Evolutionary conservation across 2,329 filamentous ascomycete genomes (phyloP), one percentile per base, ranked within the genome.

Genomic region (Aspergillus chevalieri): DNA sequence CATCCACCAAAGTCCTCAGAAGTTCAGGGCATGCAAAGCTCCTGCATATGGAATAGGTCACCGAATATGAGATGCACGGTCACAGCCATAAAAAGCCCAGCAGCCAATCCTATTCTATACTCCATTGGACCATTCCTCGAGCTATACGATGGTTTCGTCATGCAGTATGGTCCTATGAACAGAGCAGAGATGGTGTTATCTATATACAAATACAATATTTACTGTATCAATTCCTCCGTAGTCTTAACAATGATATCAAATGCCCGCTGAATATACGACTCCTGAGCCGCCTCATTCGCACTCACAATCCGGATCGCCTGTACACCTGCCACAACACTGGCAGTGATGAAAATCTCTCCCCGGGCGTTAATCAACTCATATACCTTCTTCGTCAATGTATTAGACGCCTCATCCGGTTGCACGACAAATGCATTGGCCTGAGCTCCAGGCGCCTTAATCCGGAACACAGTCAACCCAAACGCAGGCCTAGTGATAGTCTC

Each of bases 291-390:
- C 21, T 80, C 74, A 58, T 86, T 87, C 0, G 81, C 85, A 49
- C 87, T 89, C 19, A 92, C 85, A 34, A 96, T 82, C 0, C 92
- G 78, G 52, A 97, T 94, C 1, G 86, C 85, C 67, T 89, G 89
- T 17, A 83, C 76, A 1, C 83, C 86, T 7, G 81, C 82, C 10
- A 95, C 77, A 4, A 89, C 80, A 1, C 85, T 86, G 39, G 83
- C 85, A 0, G 90, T 96, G 21, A 96, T 73, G 69, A 89, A 96
- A 49, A 95, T 86, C 67, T 89, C 82, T 1, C 89, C 89, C 6
- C 79, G 74, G 3, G 75, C 74, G 60, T 94, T 92, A 24, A 95
- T 79, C 21, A 75, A 68, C 61, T 93, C 86, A 60, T 88, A 92
- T 10, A 95, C 80, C 48, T 78, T 77, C 68, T 86, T 86, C 0